These are phyloP conservation scores for Brassica balearica DNA, from an alignment of 441 rosid species.

Conservation along the genomic window DNA sequence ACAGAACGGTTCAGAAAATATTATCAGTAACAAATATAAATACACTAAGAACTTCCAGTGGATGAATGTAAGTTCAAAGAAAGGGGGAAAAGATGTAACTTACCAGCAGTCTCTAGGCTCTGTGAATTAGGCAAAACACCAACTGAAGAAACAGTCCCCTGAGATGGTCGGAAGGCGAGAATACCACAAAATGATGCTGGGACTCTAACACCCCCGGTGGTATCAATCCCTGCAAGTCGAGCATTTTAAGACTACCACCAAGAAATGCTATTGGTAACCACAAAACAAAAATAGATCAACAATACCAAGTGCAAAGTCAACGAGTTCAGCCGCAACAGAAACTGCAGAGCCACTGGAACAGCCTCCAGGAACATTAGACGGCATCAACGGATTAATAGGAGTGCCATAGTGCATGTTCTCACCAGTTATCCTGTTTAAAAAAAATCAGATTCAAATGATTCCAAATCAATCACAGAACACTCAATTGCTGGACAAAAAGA, in stretches of 20 bases:
- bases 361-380: constrained; percentile 82
- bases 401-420: constrained; percentile 88
- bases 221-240: constrained; percentile 76
- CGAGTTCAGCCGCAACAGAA: constrained; percentile 84
- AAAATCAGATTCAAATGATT: no score
- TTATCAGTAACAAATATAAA: neutral
- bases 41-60: constrained; percentile 7
- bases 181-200: constrained; percentile 96
- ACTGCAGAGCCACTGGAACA: constrained; percentile 97
- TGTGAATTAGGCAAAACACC: constrained; percentile 90
- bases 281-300: no score
- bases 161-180: constrained; percentile 90
- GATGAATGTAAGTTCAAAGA: neutral
- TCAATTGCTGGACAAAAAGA: neutral
- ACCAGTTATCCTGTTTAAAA: constrained; percentile 63
- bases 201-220: constrained; percentile 75
- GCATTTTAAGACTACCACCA: neutral
- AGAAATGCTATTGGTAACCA: constrained; percentile 8
- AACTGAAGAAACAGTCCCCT: constrained; percentile 70
- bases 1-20: constrained; percentile 24
- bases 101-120: constrained; percentile 89
- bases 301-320: constrained; percentile 94
- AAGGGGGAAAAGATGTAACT: constrained; percentile 14
- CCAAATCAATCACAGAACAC: neutral
- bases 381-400: constrained; percentile 75